Conservation (phyloP, 2,329 filamentous ascomycete genomes). For the Neopestalotiopsis clavispora region DNA sequence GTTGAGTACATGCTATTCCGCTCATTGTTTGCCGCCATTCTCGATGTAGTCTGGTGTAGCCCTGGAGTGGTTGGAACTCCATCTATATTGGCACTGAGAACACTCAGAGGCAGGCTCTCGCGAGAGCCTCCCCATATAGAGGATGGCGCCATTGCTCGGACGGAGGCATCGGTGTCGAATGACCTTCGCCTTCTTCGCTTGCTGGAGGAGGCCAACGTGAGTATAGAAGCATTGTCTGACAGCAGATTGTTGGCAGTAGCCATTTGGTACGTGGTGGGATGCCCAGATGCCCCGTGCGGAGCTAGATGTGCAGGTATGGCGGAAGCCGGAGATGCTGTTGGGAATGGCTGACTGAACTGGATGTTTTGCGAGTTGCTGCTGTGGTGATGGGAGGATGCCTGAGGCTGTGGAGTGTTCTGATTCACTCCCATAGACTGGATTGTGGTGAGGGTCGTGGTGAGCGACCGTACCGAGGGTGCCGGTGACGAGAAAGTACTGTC, state of each 20-base stretch:
- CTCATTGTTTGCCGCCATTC: conserved; percentile 55
- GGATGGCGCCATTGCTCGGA: conserved; percentile 81
- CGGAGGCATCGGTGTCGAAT: conserved; percentile 84
- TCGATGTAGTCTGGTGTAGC: conserved; percentile 55
- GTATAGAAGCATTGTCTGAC: conserved; percentile 84
- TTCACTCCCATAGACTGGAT: conserved; percentile 70
- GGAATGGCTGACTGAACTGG: conserved; percentile 70
- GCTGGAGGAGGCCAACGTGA: conserved; percentile 83
- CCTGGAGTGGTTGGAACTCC: conserved; percentile 51
- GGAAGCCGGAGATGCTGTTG: conserved; percentile 67
- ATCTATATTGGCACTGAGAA: conserved; percentile 75
- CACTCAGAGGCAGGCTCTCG: conserved; percentile 78
- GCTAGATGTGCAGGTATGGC: conserved; percentile 75
- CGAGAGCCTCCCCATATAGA: conserved; percentile 83
- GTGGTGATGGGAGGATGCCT: conserved; percentile 47
- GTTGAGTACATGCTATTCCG: conserved; percentile 83
- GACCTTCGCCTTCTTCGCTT: conserved; percentile 78
- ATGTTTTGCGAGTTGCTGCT: conserved; percentile 51
- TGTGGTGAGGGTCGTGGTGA: conserved; percentile 84
- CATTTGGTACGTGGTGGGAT: conserved; percentile 75
- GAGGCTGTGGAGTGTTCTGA: conserved; percentile 38
- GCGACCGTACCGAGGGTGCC: conserved; percentile 77
- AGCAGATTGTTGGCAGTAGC: conserved; percentile 82
- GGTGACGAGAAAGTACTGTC: conserved; percentile 83
- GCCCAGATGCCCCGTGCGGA: conserved; percentile 49